Conservation (phyloP, 2,329 filamentous ascomycete genomes). For the Calonectria hawksworthii region DNA sequence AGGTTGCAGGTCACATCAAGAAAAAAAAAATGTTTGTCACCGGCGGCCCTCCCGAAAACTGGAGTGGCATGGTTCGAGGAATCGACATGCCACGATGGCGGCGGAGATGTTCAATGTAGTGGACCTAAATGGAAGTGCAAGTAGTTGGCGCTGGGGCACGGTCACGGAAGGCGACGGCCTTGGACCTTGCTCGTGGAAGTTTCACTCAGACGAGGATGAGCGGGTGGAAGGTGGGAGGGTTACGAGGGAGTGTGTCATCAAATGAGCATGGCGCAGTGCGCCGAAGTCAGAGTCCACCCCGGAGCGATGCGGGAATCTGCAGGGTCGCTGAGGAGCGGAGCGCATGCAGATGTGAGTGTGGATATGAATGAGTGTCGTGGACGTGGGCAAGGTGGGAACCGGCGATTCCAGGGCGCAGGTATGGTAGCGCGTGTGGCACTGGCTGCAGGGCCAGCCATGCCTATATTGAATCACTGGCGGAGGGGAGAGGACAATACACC, state of each 20-base stretch:
- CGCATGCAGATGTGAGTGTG: slow-evolving; percentile 17
- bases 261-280: slow-evolving; percentile 40
- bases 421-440: slow-evolving; percentile 24
- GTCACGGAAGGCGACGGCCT: slow-evolving; percentile 23
- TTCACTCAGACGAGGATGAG: slow-evolving; percentile 39
- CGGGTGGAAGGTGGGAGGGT: slow-evolving; percentile 12
- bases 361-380: slow-evolving; percentile 10
- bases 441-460: slow-evolving; percentile 30
- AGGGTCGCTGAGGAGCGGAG: slow-evolving; percentile 25
- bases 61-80: slow-evolving; percentile 26
- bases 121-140: slow-evolving; percentile 21
- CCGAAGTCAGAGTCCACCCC: slow-evolving; percentile 21
- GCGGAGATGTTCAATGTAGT: slow-evolving; percentile 26
- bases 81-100: slow-evolving; percentile 16
- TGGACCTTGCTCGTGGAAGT: slow-evolving; percentile 27
- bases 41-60: slow-evolving; percentile 17
- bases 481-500: background rate
- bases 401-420: slow-evolving; percentile 26
- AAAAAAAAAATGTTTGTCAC: slow-evolving; percentile 19
- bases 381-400: slow-evolving; percentile 21
- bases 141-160: slow-evolving; percentile 27
- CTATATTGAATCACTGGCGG: slow-evolving; percentile 12
- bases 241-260: slow-evolving; percentile 30
- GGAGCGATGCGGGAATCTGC: slow-evolving; percentile 28
- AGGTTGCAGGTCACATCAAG: background rate